Evolutionary conservation across 495 filamentous ascomycete genomes (phyloP).

Genomic region (Zalerion maritima): DNA sequence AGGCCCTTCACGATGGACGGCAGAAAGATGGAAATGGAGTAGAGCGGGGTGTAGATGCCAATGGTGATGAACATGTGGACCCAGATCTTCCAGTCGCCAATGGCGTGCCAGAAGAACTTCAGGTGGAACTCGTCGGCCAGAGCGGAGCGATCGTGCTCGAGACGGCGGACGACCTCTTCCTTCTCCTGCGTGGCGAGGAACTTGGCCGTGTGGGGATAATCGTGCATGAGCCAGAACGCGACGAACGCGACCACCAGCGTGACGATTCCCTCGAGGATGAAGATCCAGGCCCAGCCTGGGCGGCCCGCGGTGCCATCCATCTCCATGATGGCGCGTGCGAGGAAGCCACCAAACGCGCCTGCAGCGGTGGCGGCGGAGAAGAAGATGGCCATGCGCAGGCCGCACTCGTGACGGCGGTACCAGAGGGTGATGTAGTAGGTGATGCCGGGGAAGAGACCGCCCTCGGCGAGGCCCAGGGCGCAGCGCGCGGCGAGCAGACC

Average conservation of each 20-base stretch:
- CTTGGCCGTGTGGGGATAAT: slow-evolving; percentile 64
- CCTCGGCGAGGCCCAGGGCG: slow-evolving; percentile 66
- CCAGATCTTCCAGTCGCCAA: slow-evolving; percentile 74
- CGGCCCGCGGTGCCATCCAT: slow-evolving; percentile 52
- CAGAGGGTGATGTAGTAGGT: slow-evolving; percentile 65
- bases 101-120: slow-evolving; percentile 51
- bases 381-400: slow-evolving; percentile 63
- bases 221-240: slow-evolving; percentile 58
- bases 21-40: slow-evolving; percentile 53
- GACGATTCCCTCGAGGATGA: slow-evolving; percentile 52
- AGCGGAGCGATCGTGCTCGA: slow-evolving; percentile 47
- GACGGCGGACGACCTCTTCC: slow-evolving; percentile 46
- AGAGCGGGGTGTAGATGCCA: slow-evolving; percentile 40
- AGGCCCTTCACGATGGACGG: slow-evolving; percentile 53
- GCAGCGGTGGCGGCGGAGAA: slow-evolving; percentile 67
- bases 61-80: slow-evolving; percentile 36
- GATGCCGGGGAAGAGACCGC: slow-evolving; percentile 68
- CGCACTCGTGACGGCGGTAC: slow-evolving; percentile 50
- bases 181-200: slow-evolving; percentile 56
- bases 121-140: slow-evolving; percentile 58
- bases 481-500: slow-evolving; percentile 65
- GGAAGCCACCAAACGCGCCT: slow-evolving; percentile 64
- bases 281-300: slow-evolving; percentile 65
- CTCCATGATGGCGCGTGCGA: slow-evolving; percentile 51
- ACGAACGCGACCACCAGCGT: slow-evolving; percentile 51